Evolutionary conservation across 345 rosid genomes (phyloP).

Genomic region (Boechera divaricarpa): DNA sequence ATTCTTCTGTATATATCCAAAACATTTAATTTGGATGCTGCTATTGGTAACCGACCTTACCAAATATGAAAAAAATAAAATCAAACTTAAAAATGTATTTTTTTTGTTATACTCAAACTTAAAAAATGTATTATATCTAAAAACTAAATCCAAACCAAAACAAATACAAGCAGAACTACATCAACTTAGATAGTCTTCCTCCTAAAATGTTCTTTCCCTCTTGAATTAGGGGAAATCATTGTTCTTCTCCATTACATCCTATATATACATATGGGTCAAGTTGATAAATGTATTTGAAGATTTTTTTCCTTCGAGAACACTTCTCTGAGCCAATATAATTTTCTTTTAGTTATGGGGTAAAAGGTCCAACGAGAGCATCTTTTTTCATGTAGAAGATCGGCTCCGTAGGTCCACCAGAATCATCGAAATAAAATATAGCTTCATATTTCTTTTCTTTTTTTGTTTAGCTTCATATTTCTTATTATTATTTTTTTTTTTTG

Average conservation of each 20-base stretch:
- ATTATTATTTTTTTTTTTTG: too few relatives aligned
- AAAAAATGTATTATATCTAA: too few relatives aligned
- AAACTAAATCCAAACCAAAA: too few relatives aligned
- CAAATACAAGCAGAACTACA: neutral
- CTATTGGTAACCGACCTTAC: too few relatives aligned
- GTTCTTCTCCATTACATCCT: neutral
- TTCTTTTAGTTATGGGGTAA: conserved; percentile 2
- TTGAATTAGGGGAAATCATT: neutral
- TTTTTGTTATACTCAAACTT: too few relatives aligned
- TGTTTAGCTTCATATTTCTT: neutral
- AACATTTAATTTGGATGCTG: too few relatives aligned
- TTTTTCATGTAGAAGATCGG: conserved; percentile 23
- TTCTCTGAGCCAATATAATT: conserved; percentile 8
- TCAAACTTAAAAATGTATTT: too few relatives aligned
- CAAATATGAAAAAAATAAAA: too few relatives aligned
- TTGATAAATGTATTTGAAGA: conserved; percentile 4
- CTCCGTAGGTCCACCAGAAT: conserved; percentile 31
- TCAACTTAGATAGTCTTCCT: neutral
- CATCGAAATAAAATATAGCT: neutral
- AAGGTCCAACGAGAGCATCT: conserved; percentile 23
- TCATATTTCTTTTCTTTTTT: neutral
- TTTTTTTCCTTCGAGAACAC: conserved; percentile 4
- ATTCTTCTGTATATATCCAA: neutral
- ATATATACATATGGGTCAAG: neutral
- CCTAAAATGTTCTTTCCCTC: neutral